A percentile compares a stretch with the other conserved stretches of the same genome.
phyloP scores from a whole-genome alignment of 805 yeast genomes.

The Saturnispora ahearnii region DNA sequence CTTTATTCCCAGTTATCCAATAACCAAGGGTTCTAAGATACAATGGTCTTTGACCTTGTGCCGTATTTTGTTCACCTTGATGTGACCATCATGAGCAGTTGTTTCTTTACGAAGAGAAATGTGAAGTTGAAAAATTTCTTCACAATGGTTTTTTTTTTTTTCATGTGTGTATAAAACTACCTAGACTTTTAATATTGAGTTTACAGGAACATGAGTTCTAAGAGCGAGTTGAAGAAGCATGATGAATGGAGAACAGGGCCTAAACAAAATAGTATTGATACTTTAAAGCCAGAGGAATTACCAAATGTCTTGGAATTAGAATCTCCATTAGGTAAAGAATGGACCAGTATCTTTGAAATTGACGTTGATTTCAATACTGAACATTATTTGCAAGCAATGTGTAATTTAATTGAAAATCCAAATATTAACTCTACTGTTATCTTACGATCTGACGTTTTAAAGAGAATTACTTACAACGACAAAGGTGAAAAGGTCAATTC shows the following conservation, averaged over 20 bases:
- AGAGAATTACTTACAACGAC: conserved; percentile 34
- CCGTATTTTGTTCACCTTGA: background rate
- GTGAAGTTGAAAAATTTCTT: background rate
- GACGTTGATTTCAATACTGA: conserved; percentile 39
- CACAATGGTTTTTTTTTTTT: background rate
- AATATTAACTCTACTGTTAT: conserved; percentile 88
- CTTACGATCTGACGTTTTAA: conserved; percentile 74
- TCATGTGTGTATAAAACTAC: background rate
- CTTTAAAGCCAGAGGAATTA: conserved; percentile 23
- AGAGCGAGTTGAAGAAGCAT: conserved; percentile 10
- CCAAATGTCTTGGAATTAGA: conserved; percentile 31
- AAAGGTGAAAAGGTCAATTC: conserved; percentile 21
- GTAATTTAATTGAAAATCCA: conserved; percentile 71
- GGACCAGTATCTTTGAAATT: conserved; percentile 52
- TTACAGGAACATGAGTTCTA: background rate
- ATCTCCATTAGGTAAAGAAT: conserved; percentile 47
- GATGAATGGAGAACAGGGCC: conserved; percentile 15
- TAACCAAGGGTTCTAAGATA: conserved; percentile 8
- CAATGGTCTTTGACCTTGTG: background rate
- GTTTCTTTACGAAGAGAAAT: background rate
- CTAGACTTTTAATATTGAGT: background rate
- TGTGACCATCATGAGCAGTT: background rate
- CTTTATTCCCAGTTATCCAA: conserved; percentile 32
- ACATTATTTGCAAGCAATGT: conserved; percentile 71
- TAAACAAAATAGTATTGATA: conserved; percentile 8